Percentiles rank a stretch among this genome's conserved stretches.
Conservation (phyloP, 2,329 filamentous ascomycete species). For the Xylariomycetidae sp. region DNA sequence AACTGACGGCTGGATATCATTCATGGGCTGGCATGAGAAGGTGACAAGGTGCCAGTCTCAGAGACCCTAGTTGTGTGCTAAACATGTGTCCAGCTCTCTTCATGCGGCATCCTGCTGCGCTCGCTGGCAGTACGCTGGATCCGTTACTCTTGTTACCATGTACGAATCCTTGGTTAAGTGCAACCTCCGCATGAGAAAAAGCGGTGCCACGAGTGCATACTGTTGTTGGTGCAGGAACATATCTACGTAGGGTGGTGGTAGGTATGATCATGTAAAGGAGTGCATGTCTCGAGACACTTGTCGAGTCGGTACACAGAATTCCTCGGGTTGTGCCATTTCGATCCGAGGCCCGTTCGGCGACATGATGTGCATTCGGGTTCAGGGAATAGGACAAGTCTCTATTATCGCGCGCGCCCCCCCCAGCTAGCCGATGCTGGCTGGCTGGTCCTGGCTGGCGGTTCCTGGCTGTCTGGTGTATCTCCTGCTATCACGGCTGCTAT, state of each 20-base stretch:
- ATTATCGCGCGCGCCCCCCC: no score
- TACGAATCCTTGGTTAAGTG: constrained; percentile 18
- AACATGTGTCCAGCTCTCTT: constrained; percentile 15
- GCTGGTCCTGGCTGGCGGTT: no score
- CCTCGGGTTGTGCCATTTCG: constrained; percentile 14
- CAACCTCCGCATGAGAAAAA: constrained; percentile 25
- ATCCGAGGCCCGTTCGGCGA: constrained; percentile 18
- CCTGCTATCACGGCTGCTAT: no score
- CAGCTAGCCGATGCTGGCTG: no score
- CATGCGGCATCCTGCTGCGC: constrained; percentile 14
- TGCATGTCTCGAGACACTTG: constrained; percentile 15
- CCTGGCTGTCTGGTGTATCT: no score
- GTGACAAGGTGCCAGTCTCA: no score
- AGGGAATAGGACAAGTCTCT: constrained; percentile 7
- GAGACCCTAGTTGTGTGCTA: constrained; percentile 13
- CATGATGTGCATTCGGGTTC: constrained; percentile 21
- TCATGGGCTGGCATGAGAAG: no score
- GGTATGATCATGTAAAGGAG: constrained; percentile 2
- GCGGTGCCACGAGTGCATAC: no score
- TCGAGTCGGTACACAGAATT: constrained; percentile 21
- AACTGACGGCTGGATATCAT: no score
- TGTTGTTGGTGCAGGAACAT: no score
- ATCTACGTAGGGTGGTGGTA: not conserved
- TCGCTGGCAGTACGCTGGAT: constrained; percentile 9
- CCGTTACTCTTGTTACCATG: constrained; percentile 13